Base-by-base conservation (phyloP, 331 rosid genomes). In the Quercus lobata region DNA sequence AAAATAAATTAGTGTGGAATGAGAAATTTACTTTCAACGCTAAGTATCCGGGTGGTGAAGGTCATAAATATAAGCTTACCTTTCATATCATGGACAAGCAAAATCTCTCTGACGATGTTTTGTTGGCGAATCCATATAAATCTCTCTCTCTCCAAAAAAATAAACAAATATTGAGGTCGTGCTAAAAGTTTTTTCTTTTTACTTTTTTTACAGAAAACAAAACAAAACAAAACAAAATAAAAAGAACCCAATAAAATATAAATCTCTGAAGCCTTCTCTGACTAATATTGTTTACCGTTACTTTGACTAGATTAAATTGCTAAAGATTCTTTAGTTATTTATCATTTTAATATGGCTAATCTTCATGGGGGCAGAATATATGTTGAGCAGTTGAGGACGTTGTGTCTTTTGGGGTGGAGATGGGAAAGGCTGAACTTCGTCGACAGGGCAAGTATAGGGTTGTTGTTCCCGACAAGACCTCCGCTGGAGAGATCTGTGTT, bases 31-130 rank as follows among this genome's bases (percentile, higher is more conserved):
- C 22, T 25, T 80, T 80, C 37, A 54, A 73, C 17, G 75, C 57
- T 3, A 74, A 65, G 32, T 73, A 63, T 27, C 75, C 61, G 2
- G 61, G 35, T 35, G 75, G 53, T 2, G 71, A 55, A 65, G 62
- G 56, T 54, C 71, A 80, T 60, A 74, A 68, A 10, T 80, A 74
- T 41, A 66, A 34, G 83, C 61, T 74, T 18, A 41, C 37, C 14
- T 74, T 80, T 41, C 79, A 57, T 6, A 80, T 24, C 55, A 74
- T 66, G 83, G 57, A 80, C 70, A 73, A 21, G 5, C 75, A 56
- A 12, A 74, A 12, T 10, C 41, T 32, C 41, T 65, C 25, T 5
- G 27, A 74, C 9, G 41, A 65, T 19, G 71, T 66, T 15, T 74
- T 35, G 70, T 80, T 6, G 74, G 83, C 5, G 19, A 80, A 60